phyloP scores from a whole-genome alignment of 495 filamentous ascomycete species.

The Clohesyomyces aquaticus region DNA sequence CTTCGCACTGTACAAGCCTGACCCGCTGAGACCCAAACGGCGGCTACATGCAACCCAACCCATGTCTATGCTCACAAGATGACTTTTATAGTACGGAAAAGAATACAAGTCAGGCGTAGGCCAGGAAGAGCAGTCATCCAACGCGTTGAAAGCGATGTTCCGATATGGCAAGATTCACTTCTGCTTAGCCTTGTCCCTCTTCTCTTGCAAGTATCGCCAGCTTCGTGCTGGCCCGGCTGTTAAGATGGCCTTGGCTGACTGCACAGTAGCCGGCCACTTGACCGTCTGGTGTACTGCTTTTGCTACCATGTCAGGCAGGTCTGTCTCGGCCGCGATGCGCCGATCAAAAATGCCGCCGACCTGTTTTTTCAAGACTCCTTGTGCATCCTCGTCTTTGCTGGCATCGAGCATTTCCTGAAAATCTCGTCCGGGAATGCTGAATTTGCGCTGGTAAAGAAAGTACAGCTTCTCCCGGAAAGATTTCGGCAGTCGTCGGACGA shows the following conservation, averaged over 20 bases:
- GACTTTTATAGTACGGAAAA: slow-evolving; percentile 9
- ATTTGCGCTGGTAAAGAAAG: slow-evolving; percentile 91
- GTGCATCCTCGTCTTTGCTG: slow-evolving; percentile 65
- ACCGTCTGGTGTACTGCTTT: slow-evolving; percentile 82
- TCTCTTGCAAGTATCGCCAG: slow-evolving; percentile 79
- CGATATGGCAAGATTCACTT: slow-evolving; percentile 8
- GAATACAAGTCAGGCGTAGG: slow-evolving; percentile 16
- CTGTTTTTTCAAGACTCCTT: slow-evolving; percentile 66
- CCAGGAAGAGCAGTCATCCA: background rate
- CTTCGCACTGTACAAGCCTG: slow-evolving; percentile 35
- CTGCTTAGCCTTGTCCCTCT: slow-evolving; percentile 66
- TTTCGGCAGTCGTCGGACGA: slow-evolving; percentile 89
- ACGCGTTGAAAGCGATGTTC: background rate
- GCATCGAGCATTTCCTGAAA: slow-evolving; percentile 86
- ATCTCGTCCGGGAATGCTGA: slow-evolving; percentile 76
- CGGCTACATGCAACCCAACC: slow-evolving; percentile 28
- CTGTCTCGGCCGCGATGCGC: slow-evolving; percentile 74
- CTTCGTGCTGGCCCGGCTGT: slow-evolving; percentile 72
- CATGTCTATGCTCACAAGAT: slow-evolving; percentile 10
- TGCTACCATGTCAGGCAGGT: slow-evolving; percentile 68
- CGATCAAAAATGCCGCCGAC: slow-evolving; percentile 84
- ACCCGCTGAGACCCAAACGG: slow-evolving; percentile 24
- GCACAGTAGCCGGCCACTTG: slow-evolving; percentile 83
- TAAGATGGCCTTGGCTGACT: slow-evolving; percentile 78
- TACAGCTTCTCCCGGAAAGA: slow-evolving; percentile 87